Base-by-base conservation (phyloP, 208 protist species). In the Leishmania martiniquensis region DNA sequence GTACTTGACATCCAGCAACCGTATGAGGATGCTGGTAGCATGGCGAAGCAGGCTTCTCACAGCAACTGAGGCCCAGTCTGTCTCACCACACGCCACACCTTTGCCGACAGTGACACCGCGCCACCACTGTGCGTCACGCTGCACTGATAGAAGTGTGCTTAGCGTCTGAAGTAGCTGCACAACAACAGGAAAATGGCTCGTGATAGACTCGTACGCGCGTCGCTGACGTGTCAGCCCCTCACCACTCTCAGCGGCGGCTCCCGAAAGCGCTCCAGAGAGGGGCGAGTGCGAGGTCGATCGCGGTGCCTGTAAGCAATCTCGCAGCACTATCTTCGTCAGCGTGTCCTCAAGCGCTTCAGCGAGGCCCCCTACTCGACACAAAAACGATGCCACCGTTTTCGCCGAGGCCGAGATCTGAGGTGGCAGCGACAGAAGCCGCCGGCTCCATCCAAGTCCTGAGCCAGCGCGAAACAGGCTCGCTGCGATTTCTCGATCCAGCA, bases 391-490 rank as follows among this genome's bases (percentile, higher is more conserved):
- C 20, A 37, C 32, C 12, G 51, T 9, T 25, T 37, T 63, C 37
- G 47, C 70, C 22, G 70, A 74, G 1, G 52, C 63, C 34, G 37
- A 2, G 34, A 37, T 22, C 9, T 44, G 9, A 13, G 52, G 44
- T 9, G 34, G 34, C 6, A 60, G 29, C 32, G 70, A 29, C 25
- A 76, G 29, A 10, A 42, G 2, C 9, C 77, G 62, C n/a, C 80
- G 80, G n/a, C 55, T 80, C 80, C 80, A 84, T 25, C 80, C 73
- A 2, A 84, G 75, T 0, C 80, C 80, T 6, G 75, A 80, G 6
- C 80, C 80, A 2, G 65, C 60, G 10, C 68, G 25, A 42, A 80
- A 84, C 29, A 84, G 52, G 22, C 22, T 25, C 17, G 6, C 1
- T 0, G 80, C 75, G 0, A 34, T 32, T 22, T 76, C 73, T 9